Evolutionary conservation across 208 protist genomes (phyloP).

Genomic region (Phytomonas sp.): DNA sequence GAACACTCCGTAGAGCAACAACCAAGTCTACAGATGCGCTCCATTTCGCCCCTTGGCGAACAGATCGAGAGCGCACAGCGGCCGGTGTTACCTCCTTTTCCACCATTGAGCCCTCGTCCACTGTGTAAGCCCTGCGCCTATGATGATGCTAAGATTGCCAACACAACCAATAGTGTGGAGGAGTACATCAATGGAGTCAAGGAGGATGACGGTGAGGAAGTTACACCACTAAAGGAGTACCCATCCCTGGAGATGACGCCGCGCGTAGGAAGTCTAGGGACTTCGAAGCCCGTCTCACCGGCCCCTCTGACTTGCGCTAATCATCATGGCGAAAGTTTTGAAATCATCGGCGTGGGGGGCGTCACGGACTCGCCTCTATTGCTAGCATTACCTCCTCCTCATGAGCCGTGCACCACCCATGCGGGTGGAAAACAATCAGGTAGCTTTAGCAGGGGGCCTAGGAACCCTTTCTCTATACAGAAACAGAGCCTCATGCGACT

Average conservation of each 20-base stretch:
- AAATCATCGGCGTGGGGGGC: background rate
- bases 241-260: constrained; percentile 9
- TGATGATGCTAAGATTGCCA: background rate
- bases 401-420: background rate
- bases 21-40: background rate
- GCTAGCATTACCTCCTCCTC: background rate
- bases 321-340: background rate
- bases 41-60: background rate
- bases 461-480: background rate
- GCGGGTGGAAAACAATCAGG: background rate
- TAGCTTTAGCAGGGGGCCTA: background rate
- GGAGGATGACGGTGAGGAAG: background rate
- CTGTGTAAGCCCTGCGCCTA: background rate
- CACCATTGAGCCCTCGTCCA: background rate
- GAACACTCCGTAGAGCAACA: background rate
- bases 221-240: constrained; percentile 6
- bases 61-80: background rate
- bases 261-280: background rate
- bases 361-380: background rate
- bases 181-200: constrained; percentile 2
- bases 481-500: constrained; percentile 17
- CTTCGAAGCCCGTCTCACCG: background rate
- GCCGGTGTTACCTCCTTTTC: background rate
- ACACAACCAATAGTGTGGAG: background rate
- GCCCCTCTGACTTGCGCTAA: background rate